These are phyloP conservation scores for Spergularia marina DNA, from an alignment of 148 eudicot species.

Conservation along the genomic window DNA sequence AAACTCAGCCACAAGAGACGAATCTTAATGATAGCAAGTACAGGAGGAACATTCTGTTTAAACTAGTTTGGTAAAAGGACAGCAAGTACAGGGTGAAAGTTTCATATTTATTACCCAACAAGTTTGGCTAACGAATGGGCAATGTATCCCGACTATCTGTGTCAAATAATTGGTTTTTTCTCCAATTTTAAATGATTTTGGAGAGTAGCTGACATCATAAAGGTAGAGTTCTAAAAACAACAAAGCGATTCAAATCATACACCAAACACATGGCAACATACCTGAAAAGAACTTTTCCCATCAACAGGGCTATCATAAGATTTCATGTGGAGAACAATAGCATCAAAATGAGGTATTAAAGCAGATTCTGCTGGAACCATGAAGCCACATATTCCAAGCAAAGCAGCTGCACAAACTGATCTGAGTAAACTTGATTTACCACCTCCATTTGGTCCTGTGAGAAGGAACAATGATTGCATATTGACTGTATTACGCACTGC, in stretches of 20 bases:
- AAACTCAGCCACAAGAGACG: too few species aligned
- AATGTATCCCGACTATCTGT: not conserved
- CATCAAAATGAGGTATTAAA: slow-evolving; percentile 83
- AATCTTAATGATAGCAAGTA: too few species aligned
- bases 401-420: slow-evolving; percentile 89
- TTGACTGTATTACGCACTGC: slow-evolving; percentile 71
- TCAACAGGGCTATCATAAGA: slow-evolving; percentile 98
- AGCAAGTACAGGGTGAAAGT: not conserved
- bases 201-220: not conserved
- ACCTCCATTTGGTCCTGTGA: slow-evolving; percentile 98
- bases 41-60: too few species aligned
- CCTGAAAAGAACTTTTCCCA: slow-evolving; percentile 99
- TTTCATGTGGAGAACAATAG: slow-evolving; percentile 91
- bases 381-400: slow-evolving; percentile 91
- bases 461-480: slow-evolving; percentile 83
- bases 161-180: too few species aligned
- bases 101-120: not conserved
- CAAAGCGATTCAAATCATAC: not conserved
- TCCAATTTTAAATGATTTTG: too few species aligned
- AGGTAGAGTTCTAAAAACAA: not conserved
- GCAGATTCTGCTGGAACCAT: slow-evolving; percentile 98
- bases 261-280: slow-evolving; percentile 20
- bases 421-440: slow-evolving; percentile 95
- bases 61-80: too few species aligned
- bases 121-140: not conserved